A percentile compares a stretch with the other conserved stretches of the same genome.
Conservation (phyloP, 352 stramenopile genomes). For the Phytophthora hybrid region DNA sequence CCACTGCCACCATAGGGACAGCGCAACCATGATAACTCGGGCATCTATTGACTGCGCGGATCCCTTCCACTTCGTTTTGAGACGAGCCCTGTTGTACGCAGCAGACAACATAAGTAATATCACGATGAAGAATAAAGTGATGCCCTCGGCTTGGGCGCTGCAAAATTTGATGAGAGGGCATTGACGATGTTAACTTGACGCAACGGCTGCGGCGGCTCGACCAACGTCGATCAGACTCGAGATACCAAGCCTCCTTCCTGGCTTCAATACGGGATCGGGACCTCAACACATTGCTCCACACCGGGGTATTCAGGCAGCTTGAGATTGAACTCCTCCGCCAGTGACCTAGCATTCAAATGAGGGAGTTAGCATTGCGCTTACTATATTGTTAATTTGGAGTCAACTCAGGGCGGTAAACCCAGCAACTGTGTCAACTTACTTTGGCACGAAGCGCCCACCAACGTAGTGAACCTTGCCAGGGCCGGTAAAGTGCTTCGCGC, state of each 20-base stretch:
- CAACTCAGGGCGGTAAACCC: not conserved
- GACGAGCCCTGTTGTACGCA: constrained; percentile 12
- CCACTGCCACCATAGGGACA: constrained; percentile 16
- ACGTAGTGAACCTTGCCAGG: constrained; percentile 92
- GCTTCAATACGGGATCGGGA: constrained; percentile 48
- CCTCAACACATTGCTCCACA: constrained; percentile 69
- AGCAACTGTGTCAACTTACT: constrained; percentile 45
- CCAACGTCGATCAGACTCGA: constrained; percentile 8
- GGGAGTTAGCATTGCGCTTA: not conserved
- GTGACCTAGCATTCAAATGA: constrained; percentile 36
- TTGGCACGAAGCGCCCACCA: constrained; percentile 96
- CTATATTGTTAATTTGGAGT: not conserved
- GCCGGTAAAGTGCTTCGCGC: constrained; percentile 89
- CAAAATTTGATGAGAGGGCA: constrained; percentile 9
- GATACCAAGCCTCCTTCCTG: constrained; percentile 21
- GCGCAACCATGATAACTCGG: constrained; percentile 21
- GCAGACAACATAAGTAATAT: not conserved
- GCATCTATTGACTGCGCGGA: constrained; percentile 29
- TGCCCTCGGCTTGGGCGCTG: not conserved
- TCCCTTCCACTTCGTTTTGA: constrained; percentile 35
- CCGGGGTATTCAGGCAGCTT: constrained; percentile 69
- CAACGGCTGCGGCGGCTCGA: not conserved
- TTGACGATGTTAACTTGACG: constrained; percentile 14
- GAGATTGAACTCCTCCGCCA: constrained; percentile 71
- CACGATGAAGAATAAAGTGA: constrained; percentile 1